Conservation (phyloP, 2,329 filamentous ascomycete species). For the Exophiala dermatitidis region DNA sequence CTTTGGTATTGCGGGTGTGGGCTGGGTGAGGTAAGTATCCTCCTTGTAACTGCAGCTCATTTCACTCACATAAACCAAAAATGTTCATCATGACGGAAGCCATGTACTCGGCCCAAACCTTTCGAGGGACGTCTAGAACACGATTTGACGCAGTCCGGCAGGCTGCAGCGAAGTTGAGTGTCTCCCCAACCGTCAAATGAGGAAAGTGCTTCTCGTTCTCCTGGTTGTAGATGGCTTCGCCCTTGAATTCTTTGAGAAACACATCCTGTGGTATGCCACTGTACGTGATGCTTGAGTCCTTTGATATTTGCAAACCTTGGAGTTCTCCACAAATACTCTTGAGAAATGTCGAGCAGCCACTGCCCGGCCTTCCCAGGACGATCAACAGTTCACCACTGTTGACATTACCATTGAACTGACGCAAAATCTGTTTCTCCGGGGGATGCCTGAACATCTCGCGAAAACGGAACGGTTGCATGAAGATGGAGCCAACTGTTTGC, state of each 20-base stretch:
- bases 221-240: conserved; percentile 53
- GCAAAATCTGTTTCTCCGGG: conserved; percentile 50
- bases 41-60: not conserved
- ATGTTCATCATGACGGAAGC: conserved; percentile 54
- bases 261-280: conserved; percentile 59
- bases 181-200: conserved; percentile 45
- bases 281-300: conserved; percentile 70
- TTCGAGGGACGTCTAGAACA: conserved; percentile 14
- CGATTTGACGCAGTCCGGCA: conserved; percentile 44
- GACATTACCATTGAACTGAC: conserved; percentile 44
- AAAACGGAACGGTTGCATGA: conserved; percentile 52
- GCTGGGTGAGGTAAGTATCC: conserved; percentile 51
- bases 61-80: conserved; percentile 48
- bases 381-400: conserved; percentile 52
- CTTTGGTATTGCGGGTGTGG: conserved; percentile 58
- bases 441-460: conserved; percentile 50
- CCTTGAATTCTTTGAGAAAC: conserved; percentile 26
- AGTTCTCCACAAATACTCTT: conserved; percentile 80
- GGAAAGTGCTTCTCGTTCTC: conserved; percentile 50
- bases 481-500: conserved; percentile 55
- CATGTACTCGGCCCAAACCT: conserved; percentile 17
- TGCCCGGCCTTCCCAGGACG: conserved; percentile 60
- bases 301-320: conserved; percentile 67
- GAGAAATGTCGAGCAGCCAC: conserved; percentile 69
- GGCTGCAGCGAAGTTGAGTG: conserved; percentile 37